Evolutionary conservation across 306 rosid genomes (phyloP).

Genomic region (Vigna mungo): DNA sequence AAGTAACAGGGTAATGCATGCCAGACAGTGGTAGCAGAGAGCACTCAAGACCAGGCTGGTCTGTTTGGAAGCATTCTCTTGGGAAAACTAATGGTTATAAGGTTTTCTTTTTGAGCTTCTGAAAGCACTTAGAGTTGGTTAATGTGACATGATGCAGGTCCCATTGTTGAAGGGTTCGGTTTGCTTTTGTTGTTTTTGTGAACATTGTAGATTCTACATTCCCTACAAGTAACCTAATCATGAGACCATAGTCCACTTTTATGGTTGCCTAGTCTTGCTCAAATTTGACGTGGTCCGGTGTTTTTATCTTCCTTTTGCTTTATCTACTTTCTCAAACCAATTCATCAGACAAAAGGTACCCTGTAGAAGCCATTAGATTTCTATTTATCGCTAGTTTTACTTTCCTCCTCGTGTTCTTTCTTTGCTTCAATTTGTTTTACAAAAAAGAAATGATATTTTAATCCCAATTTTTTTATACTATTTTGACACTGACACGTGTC

Average conservation of each 20-base stretch:
- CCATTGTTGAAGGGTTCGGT: conserved; percentile 30
- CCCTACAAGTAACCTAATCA: conserved; percentile 45
- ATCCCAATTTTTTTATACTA: too few species aligned
- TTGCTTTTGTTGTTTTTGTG: conserved; percentile 7
- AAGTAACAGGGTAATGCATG: conserved; percentile 45
- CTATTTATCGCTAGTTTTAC: conserved; percentile 9
- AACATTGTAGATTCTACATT: conserved; percentile 31
- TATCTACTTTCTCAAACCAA: conserved; percentile 36
- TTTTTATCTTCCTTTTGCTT: conserved; percentile 41
- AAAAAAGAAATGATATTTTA: too few species aligned
- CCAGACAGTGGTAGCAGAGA: conserved; percentile 47
- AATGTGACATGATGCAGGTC: conserved; percentile 3
- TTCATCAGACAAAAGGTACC: conserved; percentile 38
- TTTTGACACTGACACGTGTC: too few species aligned
- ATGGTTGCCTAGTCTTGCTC: conserved; percentile 41
- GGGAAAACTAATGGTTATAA: neutral
- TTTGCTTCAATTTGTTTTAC: conserved; percentile 37
- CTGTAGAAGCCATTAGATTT: conserved; percentile 30
- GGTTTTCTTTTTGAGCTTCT: conserved; percentile 24
- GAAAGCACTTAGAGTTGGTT: neutral
- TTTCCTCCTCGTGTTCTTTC: conserved; percentile 2
- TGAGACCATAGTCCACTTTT: conserved; percentile 45
- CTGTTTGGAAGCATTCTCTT: conserved; percentile 26
- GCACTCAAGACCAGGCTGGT: conserved; percentile 47
- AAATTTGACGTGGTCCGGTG: conserved; percentile 41